Base-by-base conservation (phyloP, 768 basidiomycete genomes). In the Butyriboletus loyo region DNA sequence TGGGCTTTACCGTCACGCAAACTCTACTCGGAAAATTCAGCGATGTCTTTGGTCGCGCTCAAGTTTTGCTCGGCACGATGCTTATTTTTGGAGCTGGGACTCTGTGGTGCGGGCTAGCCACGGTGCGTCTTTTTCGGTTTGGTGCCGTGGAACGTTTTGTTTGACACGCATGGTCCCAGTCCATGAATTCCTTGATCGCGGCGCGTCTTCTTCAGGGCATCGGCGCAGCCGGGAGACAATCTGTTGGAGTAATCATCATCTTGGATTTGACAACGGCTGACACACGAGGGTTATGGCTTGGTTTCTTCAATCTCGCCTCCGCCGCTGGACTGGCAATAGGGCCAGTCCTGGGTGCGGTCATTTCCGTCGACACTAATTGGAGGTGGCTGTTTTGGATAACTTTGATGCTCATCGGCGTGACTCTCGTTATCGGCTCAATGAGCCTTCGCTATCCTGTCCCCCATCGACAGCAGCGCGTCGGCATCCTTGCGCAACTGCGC, bases 321-420 rank as follows among this genome's bases (percentile, higher is more conserved):
- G 71, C 76, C 25, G 48, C 73, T n/a, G 76, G 77, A n/a, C 64
- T 73, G 8, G 72, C 78, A 34, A 62, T 77, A 35, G 78, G 78
- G 1, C 78, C 78, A 3, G 68, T 79, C 13, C 54, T 80, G 5
- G 78, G 78, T 7, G 78, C 78, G 21, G 60, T 74, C 34, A 68
- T 79, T 45, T 72, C 77, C 5, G 72, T 75, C 55, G 67, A 77
- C 37, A 57, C 72, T 8, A 42, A 67, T 7, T 79, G 77, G 77
- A 62, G 77, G 55, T 78, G 77, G 77, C 59, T 74, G 41, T 78
- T 77, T 62, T 77, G 74, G 64, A 76, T 75, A 50, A 71, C 72
- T 0, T 43, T 71, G 35, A 59, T 71, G 8, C 66, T 73, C 50
- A 72, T 73, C 22, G 62, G 52, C 22, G 15, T 70, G 2, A 73